Evolutionary conservation across 2,329 filamentous ascomycete genomes (phyloP).

Genomic region (Boeremia lycopersici): DNA sequence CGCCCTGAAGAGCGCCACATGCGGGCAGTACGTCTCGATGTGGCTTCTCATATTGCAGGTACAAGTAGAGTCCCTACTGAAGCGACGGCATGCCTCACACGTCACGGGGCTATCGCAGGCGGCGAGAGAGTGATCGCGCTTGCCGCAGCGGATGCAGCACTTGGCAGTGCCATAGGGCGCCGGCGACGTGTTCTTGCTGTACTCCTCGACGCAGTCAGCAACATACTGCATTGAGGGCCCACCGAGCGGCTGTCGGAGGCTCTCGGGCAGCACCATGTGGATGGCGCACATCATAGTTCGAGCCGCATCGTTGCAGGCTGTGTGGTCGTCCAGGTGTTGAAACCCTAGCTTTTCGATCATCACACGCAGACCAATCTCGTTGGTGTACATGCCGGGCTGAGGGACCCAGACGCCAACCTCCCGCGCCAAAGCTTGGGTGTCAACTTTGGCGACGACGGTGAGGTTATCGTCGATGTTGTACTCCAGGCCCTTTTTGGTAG

Average conservation of each 20-base stretch:
- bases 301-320: slow-evolving; percentile 29
- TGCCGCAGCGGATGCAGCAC: slow-evolving; percentile 21
- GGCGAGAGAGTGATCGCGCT: slow-evolving; percentile 15
- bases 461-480: slow-evolving; percentile 18
- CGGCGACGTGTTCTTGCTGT: neutral
- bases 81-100: slow-evolving; percentile 16
- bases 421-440: slow-evolving; percentile 31
- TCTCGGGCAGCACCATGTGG: slow-evolving; percentile 15
- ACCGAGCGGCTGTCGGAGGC: neutral
- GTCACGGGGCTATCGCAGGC: slow-evolving; percentile 1
- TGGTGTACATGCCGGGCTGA: neutral
- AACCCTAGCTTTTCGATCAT: slow-evolving; percentile 19
- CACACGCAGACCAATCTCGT: slow-evolving; percentile 18
- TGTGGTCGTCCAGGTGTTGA: slow-evolving; percentile 23
- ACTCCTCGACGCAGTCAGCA: slow-evolving; percentile 7
- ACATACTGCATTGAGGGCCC: slow-evolving; percentile 12
- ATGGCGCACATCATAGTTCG: slow-evolving; percentile 33
- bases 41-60: neutral
- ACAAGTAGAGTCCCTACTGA: neutral
- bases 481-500: slow-evolving; percentile 18
- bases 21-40: slow-evolving; percentile 9
- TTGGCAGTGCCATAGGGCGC: slow-evolving; percentile 9
- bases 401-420: slow-evolving; percentile 13
- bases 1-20: slow-evolving; percentile 7
- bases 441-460: slow-evolving; percentile 27